These are phyloP conservation scores for Herpetomonas muscarum DNA, from an alignment of 208 protist genomes.

Conservation along the genomic window DNA sequence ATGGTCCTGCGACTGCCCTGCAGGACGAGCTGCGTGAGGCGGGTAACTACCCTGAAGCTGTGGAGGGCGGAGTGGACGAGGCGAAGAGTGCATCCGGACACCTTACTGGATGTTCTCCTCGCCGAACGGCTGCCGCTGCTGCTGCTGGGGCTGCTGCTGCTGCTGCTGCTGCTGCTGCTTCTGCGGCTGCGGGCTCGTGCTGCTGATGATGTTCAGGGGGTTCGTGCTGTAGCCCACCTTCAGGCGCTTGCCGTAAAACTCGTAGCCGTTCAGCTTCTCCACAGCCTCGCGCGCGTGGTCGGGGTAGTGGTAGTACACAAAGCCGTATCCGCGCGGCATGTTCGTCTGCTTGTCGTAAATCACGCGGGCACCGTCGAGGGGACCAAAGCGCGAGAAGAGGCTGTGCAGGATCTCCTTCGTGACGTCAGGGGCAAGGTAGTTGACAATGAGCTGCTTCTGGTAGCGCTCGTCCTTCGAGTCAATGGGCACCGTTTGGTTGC, in stretches of 20 bases:
- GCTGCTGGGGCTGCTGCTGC: constrained; percentile 18
- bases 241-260: constrained; percentile 68
- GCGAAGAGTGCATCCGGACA: neutral
- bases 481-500: constrained; percentile 30
- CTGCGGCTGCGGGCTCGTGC: constrained; percentile 46
- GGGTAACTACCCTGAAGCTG: too few relatives aligned
- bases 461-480: constrained; percentile 57
- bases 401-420: constrained; percentile 48
- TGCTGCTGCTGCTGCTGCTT: constrained; percentile 69
- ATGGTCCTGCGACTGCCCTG: too few relatives aligned
- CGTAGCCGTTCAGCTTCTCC: constrained; percentile 60
- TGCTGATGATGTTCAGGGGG: constrained; percentile 63
- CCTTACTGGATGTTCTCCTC: neutral
- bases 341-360: constrained; percentile 73
- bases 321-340: constrained; percentile 64
- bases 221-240: constrained; percentile 80
- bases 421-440: constrained; percentile 70
- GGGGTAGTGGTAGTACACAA: constrained; percentile 68
- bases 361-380: constrained; percentile 58
- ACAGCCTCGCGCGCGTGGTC: constrained; percentile 56
- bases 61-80: too few relatives aligned
- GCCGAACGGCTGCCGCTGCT: constrained; percentile 6
- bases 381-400: constrained; percentile 69
- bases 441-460: constrained; percentile 77
- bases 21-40: too few relatives aligned